These are phyloP conservation scores for Moniliophthora roreri DNA, from an alignment of 1,284 basidiomycete genomes.

Conservation along the genomic window DNA sequence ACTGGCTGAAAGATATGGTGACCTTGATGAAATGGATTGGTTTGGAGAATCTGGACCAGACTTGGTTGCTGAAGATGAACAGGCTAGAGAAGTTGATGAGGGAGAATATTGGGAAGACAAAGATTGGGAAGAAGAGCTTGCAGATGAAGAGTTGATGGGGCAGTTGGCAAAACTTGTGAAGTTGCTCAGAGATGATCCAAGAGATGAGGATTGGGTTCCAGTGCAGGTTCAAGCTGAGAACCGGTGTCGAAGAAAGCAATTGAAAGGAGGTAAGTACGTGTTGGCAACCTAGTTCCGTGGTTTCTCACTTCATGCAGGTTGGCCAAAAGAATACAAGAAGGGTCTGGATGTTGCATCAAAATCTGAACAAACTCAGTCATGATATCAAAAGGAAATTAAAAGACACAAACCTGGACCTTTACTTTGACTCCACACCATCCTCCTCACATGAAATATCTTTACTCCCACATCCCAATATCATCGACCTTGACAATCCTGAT, in stretches of 20 bases:
- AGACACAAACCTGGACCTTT: too few species aligned
- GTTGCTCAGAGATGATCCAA: slow-evolving; percentile 15
- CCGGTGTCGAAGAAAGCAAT: slow-evolving; percentile 3
- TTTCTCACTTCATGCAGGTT: slow-evolving; percentile 9
- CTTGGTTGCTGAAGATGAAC: background rate
- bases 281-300: background rate
- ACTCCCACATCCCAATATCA: too few species aligned
- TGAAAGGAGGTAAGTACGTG: slow-evolving; percentile 2
- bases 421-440: too few species aligned
- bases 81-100: background rate
- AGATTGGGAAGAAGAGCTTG: slow-evolving; percentile 10
- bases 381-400: too few species aligned
- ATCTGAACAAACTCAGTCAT: too few species aligned
- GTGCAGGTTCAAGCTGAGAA: slow-evolving; percentile 1
- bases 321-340: too few species aligned
- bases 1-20: too few species aligned
- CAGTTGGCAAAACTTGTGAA: slow-evolving; percentile 10
- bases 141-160: slow-evolving; percentile 9
- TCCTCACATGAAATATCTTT: too few species aligned
- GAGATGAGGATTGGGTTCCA: slow-evolving; percentile 22
- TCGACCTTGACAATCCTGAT: too few species aligned
- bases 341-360: too few species aligned
- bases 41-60: too few species aligned
- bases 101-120: background rate
- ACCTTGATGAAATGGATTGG: too few species aligned